phyloP scores from a whole-genome alignment of 164 flowering plant species.

The Aristolochia californica region DNA sequence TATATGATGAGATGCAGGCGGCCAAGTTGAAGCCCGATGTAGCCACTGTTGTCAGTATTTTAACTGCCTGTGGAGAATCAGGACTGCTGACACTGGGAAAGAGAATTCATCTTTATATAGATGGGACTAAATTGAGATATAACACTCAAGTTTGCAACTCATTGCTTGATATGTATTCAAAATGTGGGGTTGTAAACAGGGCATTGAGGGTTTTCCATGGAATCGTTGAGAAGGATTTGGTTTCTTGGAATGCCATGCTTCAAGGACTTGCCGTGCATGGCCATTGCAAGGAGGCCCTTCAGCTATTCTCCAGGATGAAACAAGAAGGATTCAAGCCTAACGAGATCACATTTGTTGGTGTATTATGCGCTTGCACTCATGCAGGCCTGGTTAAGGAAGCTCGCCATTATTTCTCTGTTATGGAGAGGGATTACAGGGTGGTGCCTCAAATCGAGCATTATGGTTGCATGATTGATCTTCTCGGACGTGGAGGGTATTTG shows the following conservation, averaged over 20 bases:
- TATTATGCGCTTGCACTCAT: constrained; percentile 18
- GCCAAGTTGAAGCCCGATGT: constrained; percentile 38
- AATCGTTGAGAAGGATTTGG: constrained; percentile 40
- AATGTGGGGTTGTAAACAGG: constrained; percentile 52
- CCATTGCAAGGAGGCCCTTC: constrained; percentile 34
- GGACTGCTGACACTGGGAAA: constrained; percentile 58
- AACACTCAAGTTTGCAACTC: constrained; percentile 44
- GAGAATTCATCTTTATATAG: constrained; percentile 43
- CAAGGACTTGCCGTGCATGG: constrained; percentile 79
- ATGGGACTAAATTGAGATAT: constrained; percentile 23
- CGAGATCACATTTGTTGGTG: constrained; percentile 17
- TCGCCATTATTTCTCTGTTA: constrained; percentile 12
- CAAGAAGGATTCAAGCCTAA: constrained; percentile 29
- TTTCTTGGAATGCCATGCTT: constrained; percentile 73
- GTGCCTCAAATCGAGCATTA: constrained; percentile 21
- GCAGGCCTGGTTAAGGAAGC: constrained; percentile 17
- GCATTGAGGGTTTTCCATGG: constrained; percentile 39
- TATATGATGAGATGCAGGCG: constrained; percentile 50
- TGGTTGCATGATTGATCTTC: constrained; percentile 25
- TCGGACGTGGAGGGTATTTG: constrained; percentile 18
- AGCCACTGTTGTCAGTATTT: constrained; percentile 45
- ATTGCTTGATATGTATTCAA: constrained; percentile 77
- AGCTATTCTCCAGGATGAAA: constrained; percentile 35
- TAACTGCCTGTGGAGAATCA: constrained; percentile 73
- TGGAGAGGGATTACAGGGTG: constrained; percentile 26